Evolutionary conservation across 2,329 filamentous ascomycete species (phyloP), one percentile per base, ranked within the genome.

Genomic region (Pseudogymnoascus sp.): DNA sequence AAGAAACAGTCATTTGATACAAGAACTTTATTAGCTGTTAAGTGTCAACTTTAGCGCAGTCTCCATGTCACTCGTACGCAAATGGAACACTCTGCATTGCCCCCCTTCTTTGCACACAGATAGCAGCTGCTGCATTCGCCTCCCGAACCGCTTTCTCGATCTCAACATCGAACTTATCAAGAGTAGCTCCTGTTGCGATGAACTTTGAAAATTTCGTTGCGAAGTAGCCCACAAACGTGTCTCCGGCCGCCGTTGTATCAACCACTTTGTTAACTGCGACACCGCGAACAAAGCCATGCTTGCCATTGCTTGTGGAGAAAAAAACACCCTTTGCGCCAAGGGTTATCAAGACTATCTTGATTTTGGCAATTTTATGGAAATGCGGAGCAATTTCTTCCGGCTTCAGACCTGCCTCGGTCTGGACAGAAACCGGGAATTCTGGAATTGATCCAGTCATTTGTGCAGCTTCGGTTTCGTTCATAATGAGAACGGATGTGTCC

Each of bases 161-260:
- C 41, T 52, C 41, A 7, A 19, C 37, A 56, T 59, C 57, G 21
- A 59, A 59, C 19, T 59, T 37, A 19, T 59, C 35, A n/a, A 59
- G 28, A 19, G 30, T 7, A 18, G 30, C 18, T 26, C 33, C 30
- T 21, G 30, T 45, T 12, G 57, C 57, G 23, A 59, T n/a, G 57
- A 59, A 59, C 37, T 41, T 45, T 26, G 57, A 21, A 38, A 59
- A 59, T 8, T n/a, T 15, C 10, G 34, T 38, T 13, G 57, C 28
- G n/a, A 59, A 59, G 37, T 59, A 59, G 23, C 62, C 61, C 3
- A 63, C 59, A 58, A 64, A 63, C 18, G 62, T 63, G 41, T 64
- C 62, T 3, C 62, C 61, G 33, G 62, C 62, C 21, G 61, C 62
- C 2, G 62, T 64, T 13, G 61, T 64, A 60, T 63, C 61, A 5